Evolutionary conservation across 495 filamentous ascomycete genomes (phyloP), one percentile per base, ranked within the genome.

Genomic region (Penicillium psychrofluorescens): DNA sequence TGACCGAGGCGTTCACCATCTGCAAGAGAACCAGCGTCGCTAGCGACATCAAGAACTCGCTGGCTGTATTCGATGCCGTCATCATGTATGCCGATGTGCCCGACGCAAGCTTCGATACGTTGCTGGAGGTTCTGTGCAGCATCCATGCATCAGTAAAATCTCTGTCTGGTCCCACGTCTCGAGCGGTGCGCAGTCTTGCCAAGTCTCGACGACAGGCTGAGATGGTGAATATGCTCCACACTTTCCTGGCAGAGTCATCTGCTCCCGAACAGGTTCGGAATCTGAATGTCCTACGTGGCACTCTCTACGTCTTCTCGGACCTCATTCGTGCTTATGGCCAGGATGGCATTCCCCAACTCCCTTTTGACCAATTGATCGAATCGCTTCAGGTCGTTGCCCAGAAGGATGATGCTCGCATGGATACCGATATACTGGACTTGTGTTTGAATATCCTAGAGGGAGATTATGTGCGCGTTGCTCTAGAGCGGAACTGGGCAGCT

Each of bases 41-140:
- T 14, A 71, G 72, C 14, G 90, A 95, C 51, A 78, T 96, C 50
- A 79, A 80, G 40, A 79, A 83, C 34, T 85, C 85, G 28, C 76
- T 95, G 49, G 66, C 76, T 34, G 73, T 95, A 28, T 80, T 98
- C 44, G 81, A 95, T 56, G 77, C 83, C 31, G 74, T 95, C 28
- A 83, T 87, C 42, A 85, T 84, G 3, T 94, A 88, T 63, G 79
- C 83, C 30, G 74, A 83, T 51, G 79, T 95, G 12, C 89, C 89
- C 7, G 76, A 71, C 36, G 58, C 64, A 45, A 81, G 78, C 49
- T 75, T 95, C 14, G 67, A 75, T 50, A 71, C 74, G 42, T 86
- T 87, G 53, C 66, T 96, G 14, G 80, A 87, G 55, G 77, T 92
- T 11, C 72, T 96, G 40, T 91, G 87, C 63, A 84, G 82, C 43